Evolutionary conservation across 1,284 basidiomycete species (phyloP).

Genomic region (Phylloporus gajari): DNA sequence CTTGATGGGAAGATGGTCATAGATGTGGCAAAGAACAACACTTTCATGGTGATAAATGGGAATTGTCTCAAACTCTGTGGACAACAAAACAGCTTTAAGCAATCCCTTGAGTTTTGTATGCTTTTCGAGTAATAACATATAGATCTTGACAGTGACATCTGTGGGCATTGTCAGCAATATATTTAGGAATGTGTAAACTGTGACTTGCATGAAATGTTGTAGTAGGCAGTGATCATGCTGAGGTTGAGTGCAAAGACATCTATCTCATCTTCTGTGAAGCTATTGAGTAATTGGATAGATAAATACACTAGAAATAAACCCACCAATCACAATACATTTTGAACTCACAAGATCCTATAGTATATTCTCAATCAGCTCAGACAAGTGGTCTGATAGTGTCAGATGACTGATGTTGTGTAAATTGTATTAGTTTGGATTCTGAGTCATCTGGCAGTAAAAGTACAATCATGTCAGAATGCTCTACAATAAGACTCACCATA

Average conservation of each 20-base stretch:
- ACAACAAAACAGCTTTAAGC: slow-evolving; percentile 95
- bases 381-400: slow-evolving; percentile 94
- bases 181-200: neutral
- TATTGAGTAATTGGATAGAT: slow-evolving; percentile 18
- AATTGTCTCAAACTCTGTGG: slow-evolving; percentile 94
- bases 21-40: slow-evolving; percentile 82
- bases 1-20: slow-evolving; percentile 98
- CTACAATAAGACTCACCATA: slow-evolving; percentile 47
- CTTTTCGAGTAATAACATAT: slow-evolving; percentile 94
- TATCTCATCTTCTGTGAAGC: slow-evolving; percentile 84
- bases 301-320: slow-evolving; percentile 36
- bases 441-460: slow-evolving; percentile 96
- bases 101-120: slow-evolving; percentile 98
- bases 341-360: slow-evolving; percentile 91
- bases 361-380: slow-evolving; percentile 95
- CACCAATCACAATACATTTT: slow-evolving; percentile 94
- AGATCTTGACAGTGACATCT: slow-evolving; percentile 97
- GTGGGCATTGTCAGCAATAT: slow-evolving; percentile 14
- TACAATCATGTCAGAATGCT: slow-evolving; percentile 95
- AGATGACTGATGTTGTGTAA: slow-evolving; percentile 93
- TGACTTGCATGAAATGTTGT: slow-evolving; percentile 84
- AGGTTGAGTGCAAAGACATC: slow-evolving; percentile 93
- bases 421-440: slow-evolving; percentile 97
- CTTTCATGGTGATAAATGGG: slow-evolving; percentile 96
- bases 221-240: slow-evolving; percentile 96